Base-by-base conservation (phyloP, 306 rosid species). In the Lupinus albus region DNA sequence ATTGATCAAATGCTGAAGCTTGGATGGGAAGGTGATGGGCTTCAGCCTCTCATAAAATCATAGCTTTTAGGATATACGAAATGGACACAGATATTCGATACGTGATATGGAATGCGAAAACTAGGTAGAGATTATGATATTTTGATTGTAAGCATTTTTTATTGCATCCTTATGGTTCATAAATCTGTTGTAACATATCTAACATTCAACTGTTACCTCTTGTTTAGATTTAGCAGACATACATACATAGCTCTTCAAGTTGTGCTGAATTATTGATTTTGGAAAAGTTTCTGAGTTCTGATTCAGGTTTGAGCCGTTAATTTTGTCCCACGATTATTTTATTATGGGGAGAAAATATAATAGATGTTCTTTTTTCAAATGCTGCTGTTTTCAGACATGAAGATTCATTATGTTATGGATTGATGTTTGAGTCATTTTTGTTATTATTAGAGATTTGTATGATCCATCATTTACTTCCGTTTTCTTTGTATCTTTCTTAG, bases 1-100 rank as follows among this genome's bases (percentile, higher is more conserved):
- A 89, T 90, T 47, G 99, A 93, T 88, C 99, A 93, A 13, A 93
- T 88, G 99, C 96, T 90, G 75, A 93, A 93, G 87, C 95, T 90
- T 64, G 99, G 97, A 46, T 93, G 99, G 99, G 99, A 93, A 86
- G 97, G 99, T 57, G 95, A 90, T 49, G 99, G 99, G 65, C 84
- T 88, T 61, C 84, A 76, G 64, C 99, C 96, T 71, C 87, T 93
- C 54, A 93, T 90, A 52, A 88, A 87, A 57, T 86, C 87, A 41
- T 91, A 85, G 91, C 45, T 55, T 78, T 86, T 79, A 75, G 86
- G 65, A 61, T 65, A 67, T 75, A 81, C 80, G 57, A 70, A 69
- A 72, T 75, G 78, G 59, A 69, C 56, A 71, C 69, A 68, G 58
- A 30, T 72, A 59, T 59, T 59, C 62, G 54, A 79, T 76, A 80